phyloP scores from a whole-genome alignment of 1,284 basidiomycete species.

The Gastroboletus turbinatus region DNA sequence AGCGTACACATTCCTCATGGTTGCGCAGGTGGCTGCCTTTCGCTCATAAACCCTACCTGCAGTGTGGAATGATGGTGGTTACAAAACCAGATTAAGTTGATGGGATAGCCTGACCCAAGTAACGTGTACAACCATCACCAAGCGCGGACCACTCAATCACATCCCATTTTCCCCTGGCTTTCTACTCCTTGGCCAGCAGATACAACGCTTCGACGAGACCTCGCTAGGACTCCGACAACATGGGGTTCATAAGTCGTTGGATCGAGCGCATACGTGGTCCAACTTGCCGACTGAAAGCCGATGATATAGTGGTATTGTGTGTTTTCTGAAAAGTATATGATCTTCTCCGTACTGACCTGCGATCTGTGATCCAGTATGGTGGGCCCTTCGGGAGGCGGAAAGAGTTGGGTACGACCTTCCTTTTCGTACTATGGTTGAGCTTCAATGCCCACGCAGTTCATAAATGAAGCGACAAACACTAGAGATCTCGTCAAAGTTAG shows the following conservation, averaged over 20 bases:
- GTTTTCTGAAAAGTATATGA: not conserved
- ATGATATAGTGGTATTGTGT: conserved; percentile 26
- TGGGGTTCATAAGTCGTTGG: not conserved
- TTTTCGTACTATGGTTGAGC: not conserved
- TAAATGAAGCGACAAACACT: conserved; percentile 6
- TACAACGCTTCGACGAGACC: not conserved
- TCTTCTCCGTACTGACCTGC: conserved; percentile 4
- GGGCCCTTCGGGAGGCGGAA: conserved; percentile 21
- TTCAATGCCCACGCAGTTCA: conserved; percentile 9
- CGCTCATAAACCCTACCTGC: not conserved
- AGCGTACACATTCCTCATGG: too few relatives aligned
- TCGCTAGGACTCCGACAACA: not conserved
- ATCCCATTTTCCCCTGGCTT: not conserved
- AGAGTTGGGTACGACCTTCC: conserved; percentile 17
- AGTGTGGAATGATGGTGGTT: not conserved
- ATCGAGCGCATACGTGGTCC: not conserved
- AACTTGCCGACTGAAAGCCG: not conserved
- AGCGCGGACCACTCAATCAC: not conserved
- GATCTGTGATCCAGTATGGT: conserved; percentile 13
- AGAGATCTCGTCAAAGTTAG: not conserved
- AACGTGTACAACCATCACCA: not conserved
- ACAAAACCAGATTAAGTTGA: not conserved
- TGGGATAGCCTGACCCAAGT: not conserved
- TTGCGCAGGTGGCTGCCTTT: too few relatives aligned
- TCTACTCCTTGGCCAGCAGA: not conserved